Evolutionary conservation across 2,329 filamentous ascomycete genomes (phyloP).

Genomic region (Pezicula neosporulosa): DNA sequence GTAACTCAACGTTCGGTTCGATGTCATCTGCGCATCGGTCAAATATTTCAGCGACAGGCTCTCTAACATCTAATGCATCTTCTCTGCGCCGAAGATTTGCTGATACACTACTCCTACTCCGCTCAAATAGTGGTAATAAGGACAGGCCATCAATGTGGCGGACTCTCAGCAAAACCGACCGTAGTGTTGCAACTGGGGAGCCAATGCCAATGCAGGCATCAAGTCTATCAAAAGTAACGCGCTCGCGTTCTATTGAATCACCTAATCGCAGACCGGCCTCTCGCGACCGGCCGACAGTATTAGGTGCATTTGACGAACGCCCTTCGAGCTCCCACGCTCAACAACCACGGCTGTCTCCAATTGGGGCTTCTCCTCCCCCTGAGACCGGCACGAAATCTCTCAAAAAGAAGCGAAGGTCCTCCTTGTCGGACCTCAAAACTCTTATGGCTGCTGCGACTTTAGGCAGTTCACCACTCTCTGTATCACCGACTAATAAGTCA

Average conservation of each 20-base stretch:
- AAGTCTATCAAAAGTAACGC: slow-evolving; percentile 63
- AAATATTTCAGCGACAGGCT: slow-evolving; percentile 49
- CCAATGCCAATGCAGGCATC: slow-evolving; percentile 34
- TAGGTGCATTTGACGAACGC: slow-evolving; percentile 61
- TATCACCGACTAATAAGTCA: slow-evolving; percentile 17
- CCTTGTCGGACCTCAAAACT: slow-evolving; percentile 77
- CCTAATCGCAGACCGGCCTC: slow-evolving; percentile 53
- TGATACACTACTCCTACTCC: slow-evolving; percentile 66
- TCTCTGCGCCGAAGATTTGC: slow-evolving; percentile 84
- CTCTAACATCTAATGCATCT: slow-evolving; percentile 80
- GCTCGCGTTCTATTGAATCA: slow-evolving; percentile 76
- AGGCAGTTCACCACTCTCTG: slow-evolving; percentile 33
- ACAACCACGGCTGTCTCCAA: slow-evolving; percentile 23
- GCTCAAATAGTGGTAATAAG: slow-evolving; percentile 77
- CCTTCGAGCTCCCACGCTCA: slow-evolving; percentile 53
- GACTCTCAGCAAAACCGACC: slow-evolving; percentile 79
- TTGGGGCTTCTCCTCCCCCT: slow-evolving; percentile 26
- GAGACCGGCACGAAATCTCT: slow-evolving; percentile 41
- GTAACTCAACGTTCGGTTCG: slow-evolving; percentile 20
- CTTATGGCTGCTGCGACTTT: slow-evolving; percentile 61
- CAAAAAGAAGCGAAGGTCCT: slow-evolving; percentile 84
- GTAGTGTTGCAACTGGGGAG: slow-evolving; percentile 57
- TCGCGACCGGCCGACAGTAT: slow-evolving; percentile 56
- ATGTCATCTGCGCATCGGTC: slow-evolving; percentile 20
- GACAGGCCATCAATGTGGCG: slow-evolving; percentile 77